phyloP scores from a whole-genome alignment of 192 early-diverging fungal genomes.

The Dispira parvispora region DNA sequence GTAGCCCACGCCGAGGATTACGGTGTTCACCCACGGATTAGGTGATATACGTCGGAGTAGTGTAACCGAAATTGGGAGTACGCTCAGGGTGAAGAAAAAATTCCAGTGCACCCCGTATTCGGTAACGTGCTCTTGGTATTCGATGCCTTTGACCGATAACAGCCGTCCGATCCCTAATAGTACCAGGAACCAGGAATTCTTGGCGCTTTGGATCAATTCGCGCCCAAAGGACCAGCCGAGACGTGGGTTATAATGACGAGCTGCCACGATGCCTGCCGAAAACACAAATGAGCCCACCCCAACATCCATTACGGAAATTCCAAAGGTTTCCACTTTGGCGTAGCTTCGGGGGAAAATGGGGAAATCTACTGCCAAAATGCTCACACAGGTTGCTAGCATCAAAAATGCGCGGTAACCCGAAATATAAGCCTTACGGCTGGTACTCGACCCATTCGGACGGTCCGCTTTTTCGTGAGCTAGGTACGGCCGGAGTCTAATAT shows the following conservation, averaged over 20 bases:
- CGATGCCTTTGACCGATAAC: slow-evolving; percentile 53
- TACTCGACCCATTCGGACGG: not conserved
- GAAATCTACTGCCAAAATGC: slow-evolving; percentile 93
- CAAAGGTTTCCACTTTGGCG: slow-evolving; percentile 85
- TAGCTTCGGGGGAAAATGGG: slow-evolving; percentile 70
- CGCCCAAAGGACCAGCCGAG: slow-evolving; percentile 15
- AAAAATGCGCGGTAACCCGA: slow-evolving; percentile 44
- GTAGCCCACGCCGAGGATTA: slow-evolving; percentile 38
- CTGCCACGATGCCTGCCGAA: slow-evolving; percentile 70
- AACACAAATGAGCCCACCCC: slow-evolving; percentile 91
- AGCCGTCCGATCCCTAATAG: slow-evolving; percentile 56
- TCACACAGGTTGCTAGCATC: slow-evolving; percentile 64
- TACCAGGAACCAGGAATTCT: slow-evolving; percentile 46
- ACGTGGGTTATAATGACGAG: slow-evolving; percentile 30
- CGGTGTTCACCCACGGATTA: slow-evolving; percentile 35
- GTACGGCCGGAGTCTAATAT: not conserved
- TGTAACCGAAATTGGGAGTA: slow-evolving; percentile 64
- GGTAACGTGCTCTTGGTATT: slow-evolving; percentile 87
- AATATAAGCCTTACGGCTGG: not conserved
- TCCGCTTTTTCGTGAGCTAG: not conserved
- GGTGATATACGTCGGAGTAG: slow-evolving; percentile 33
- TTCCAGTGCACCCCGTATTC: slow-evolving; percentile 99
- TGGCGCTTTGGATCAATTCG: slow-evolving; percentile 19
- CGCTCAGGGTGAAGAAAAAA: slow-evolving; percentile 88
- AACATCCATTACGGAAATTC: slow-evolving; percentile 86